Base-by-base conservation (phyloP, 2,329 filamentous ascomycete species). In the Monilinia laxa region DNA sequence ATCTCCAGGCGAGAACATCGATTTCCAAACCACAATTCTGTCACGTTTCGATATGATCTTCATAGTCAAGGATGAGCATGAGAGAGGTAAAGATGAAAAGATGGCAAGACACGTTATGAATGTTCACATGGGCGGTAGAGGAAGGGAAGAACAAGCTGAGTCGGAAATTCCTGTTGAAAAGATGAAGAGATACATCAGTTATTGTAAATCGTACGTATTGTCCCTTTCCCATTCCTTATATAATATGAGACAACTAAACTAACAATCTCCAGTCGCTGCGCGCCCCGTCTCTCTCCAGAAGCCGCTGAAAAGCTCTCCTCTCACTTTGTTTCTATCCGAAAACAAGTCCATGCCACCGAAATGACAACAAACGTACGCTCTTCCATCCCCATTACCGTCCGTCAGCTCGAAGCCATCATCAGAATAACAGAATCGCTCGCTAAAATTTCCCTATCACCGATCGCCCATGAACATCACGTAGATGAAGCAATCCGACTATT, bases 31-130 rank as follows among this genome's bases (percentile, higher is more conserved):
- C 0, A 99, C 95, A 4, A 98, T 99, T 75, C 78, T 99, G 71
- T 98, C 94, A 2, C 91, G 95, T 85, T 99, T 99, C 78, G 95
- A 99, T 79, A 97, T 99, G 92, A 98, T 99, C 71, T 99, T 98
- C 82, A 97, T 99, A 72, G 94, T 99, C 70, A 92, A 91, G 73
- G 95, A 99, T 77, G 93, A 96, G 69, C 95, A 99, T 77, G 92
- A 94, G 69, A 86, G 92, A 55, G 89, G 87, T 67, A 91, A 94
- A 75, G 95, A 99, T 76, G 92, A 97, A 81, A 89, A 85, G 4
- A 98, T 99, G 75, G 95, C 95, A 16, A 94, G 90, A 76, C 95
- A 99, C 85, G 94, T 99, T 76, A 97, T 99, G 88, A 88, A 90
- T 56, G 93, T 99, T 70, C 94, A 98, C 75, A 98, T 97, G 91